Evolutionary conservation across 2,329 filamentous ascomycete species (phyloP).

Genomic region (Fusarium ambrosium): DNA sequence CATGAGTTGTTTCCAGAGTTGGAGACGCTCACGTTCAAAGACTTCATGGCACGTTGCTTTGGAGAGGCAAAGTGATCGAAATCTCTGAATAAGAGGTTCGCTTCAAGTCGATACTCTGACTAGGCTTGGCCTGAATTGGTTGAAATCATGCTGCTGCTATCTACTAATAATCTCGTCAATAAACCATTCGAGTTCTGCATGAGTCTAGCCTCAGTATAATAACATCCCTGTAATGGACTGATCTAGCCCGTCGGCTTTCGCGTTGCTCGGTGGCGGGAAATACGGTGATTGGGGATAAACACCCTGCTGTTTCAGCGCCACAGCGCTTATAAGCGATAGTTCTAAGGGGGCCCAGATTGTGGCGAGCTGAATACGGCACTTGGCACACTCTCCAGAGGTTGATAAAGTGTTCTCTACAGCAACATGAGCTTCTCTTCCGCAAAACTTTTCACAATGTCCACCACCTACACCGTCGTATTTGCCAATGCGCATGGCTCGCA

Average conservation of each 20-base stretch:
- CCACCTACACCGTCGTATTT: background rate
- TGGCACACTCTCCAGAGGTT: background rate
- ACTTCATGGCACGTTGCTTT: background rate
- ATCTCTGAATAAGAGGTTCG: no score
- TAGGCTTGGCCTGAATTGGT: background rate
- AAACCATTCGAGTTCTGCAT: background rate
- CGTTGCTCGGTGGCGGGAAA: background rate
- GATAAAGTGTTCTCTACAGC: background rate
- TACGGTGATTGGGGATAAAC: background rate
- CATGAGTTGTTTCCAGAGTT: background rate
- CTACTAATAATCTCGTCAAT: background rate
- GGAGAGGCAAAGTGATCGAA: background rate
- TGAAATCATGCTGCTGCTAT: no score
- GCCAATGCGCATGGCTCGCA: background rate
- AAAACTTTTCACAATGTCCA: background rate
- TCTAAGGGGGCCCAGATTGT: background rate
- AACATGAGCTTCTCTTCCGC: no score
- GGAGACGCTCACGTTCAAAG: background rate
- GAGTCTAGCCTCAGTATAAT: background rate
- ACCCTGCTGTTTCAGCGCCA: background rate
- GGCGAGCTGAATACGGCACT: background rate
- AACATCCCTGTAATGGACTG: background rate
- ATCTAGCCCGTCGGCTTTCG: background rate
- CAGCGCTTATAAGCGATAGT: background rate
- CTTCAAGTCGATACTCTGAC: background rate